These are phyloP conservation scores for Mrakia blollopis DNA, from an alignment of 768 basidiomycete genomes.

Conservation along the genomic window DNA sequence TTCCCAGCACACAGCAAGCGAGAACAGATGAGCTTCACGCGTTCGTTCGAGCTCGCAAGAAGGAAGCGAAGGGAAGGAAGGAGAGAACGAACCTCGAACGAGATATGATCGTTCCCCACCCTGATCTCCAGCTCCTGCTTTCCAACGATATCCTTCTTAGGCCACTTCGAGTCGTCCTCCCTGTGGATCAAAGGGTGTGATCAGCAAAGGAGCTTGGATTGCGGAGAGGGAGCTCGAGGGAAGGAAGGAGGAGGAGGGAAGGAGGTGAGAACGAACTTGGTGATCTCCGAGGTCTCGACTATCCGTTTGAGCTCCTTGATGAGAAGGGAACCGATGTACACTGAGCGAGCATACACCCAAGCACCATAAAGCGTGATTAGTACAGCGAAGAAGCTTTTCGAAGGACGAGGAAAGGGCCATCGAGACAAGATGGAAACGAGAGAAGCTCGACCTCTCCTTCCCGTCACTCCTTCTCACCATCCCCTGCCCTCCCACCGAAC, in stretches of 20 bases:
- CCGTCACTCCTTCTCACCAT: neutral
- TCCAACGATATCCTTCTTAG: slow-evolving; percentile 97
- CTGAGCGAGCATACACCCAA: slow-evolving; percentile 47
- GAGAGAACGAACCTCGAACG: slow-evolving; percentile 70
- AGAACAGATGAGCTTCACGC: neutral
- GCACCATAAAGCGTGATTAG: neutral
- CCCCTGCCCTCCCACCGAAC: too few relatives aligned
- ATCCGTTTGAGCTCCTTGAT: slow-evolving; percentile 93
- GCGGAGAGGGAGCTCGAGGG: neutral
- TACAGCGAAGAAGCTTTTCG: neutral
- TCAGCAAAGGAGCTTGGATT: slow-evolving; percentile 15
- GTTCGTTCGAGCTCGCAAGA: neutral
- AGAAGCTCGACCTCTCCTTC: neutral
- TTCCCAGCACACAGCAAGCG: neutral
- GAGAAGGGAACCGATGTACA: slow-evolving; percentile 89
- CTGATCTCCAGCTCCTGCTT: slow-evolving; percentile 97
- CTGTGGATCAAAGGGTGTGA: slow-evolving; percentile 48
- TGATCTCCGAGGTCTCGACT: slow-evolving; percentile 86
- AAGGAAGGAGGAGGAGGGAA: too few relatives aligned
- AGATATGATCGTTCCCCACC: slow-evolving; percentile 88
- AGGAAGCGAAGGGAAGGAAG: neutral
- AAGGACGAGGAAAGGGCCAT: neutral
- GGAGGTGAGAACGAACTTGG: slow-evolving; percentile 57
- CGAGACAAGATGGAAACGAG: neutral
- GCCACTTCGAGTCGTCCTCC: slow-evolving; percentile 98